Evolutionary conservation across 2,329 filamentous ascomycete genomes (phyloP), one percentile per base, ranked within the genome.

Genomic region (Aureobasidium sp.): DNA sequence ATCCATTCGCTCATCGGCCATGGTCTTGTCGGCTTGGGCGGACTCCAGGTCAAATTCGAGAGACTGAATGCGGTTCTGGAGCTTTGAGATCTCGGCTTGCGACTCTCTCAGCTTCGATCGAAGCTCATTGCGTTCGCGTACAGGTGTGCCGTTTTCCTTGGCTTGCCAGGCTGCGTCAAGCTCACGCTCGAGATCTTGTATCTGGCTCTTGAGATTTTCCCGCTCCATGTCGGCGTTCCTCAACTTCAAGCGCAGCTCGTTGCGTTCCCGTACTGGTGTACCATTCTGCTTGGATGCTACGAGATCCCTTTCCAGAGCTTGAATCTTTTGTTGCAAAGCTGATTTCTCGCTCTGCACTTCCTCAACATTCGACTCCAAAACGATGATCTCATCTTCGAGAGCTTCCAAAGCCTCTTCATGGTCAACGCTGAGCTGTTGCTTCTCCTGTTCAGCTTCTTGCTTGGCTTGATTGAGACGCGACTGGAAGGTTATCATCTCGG

Each of bases 321-420:
- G 75, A 5, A 83, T 79, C 63, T 83, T 82, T 58, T 84, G 78
- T 68, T 89, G 83, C 1, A 88, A 74, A 45, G 84, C 77, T 8
- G 80, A 78, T 68, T 85, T 87, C 64, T 78, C 77, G 17, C 74
- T 71, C 25, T 73, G 69, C 1, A 73, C 70, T 20, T 78, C 75
- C 36, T 79, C 78, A 8, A 75, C 70, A 34, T 72, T 73, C 31
- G 74, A 72, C 62, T 79, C 76, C 1, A 80, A 68, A 6, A 80
- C 75, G 37, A 78, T 70, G 20, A 83, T 79, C 63, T 83, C 82
- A 36, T 86, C 82, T 67, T 86, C 81, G 11, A 87, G 72, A 34
- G 82, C 79, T 52, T 82, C 73, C 64, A 71, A 70, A 31, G 69
- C 70, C 31, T 71, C 69, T 9, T 65, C 59, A 49, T 72, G 68